phyloP scores from a whole-genome alignment of 2,329 filamentous ascomycete genomes.

The Pyrenochaeta sp. region DNA sequence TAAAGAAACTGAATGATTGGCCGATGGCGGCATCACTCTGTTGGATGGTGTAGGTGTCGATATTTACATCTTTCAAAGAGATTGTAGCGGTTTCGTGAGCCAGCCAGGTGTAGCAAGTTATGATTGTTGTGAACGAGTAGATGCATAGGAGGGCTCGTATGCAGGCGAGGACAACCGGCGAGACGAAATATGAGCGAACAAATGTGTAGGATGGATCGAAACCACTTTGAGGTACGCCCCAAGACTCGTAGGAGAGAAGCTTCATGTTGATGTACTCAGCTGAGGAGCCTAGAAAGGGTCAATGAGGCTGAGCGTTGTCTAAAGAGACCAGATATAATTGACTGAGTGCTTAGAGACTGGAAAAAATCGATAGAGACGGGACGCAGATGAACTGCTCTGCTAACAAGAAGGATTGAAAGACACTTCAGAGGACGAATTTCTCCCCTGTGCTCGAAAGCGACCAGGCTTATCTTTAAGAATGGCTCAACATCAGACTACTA shows the following conservation, averaged over 20 bases:
- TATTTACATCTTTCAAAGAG: slow-evolving; percentile 35
- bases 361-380: neutral
- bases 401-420: neutral
- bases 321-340: neutral
- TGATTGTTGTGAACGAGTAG: slow-evolving; percentile 73
- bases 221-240: slow-evolving; percentile 26
- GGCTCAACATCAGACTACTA: neutral
- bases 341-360: neutral
- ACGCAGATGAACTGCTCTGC: neutral
- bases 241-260: slow-evolving; percentile 26
- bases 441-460: neutral
- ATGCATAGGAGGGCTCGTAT: slow-evolving; percentile 61
- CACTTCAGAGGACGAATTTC: neutral
- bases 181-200: slow-evolving; percentile 80
- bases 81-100: slow-evolving; percentile 26
- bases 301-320: neutral
- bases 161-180: slow-evolving; percentile 67
- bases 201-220: slow-evolving; percentile 66
- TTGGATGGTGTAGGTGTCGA: slow-evolving; percentile 64
- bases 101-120: slow-evolving; percentile 72
- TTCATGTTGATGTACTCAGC: slow-evolving; percentile 14
- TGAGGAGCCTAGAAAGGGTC: neutral
- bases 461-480: neutral
- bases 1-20: slow-evolving; percentile 79
- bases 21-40: slow-evolving; percentile 65